Percentiles rank a stretch among this genome's conserved stretches.
These are phyloP conservation scores for Alternaria longipes DNA, from an alignment of 2,329 filamentous ascomycete genomes.

Conservation along the genomic window DNA sequence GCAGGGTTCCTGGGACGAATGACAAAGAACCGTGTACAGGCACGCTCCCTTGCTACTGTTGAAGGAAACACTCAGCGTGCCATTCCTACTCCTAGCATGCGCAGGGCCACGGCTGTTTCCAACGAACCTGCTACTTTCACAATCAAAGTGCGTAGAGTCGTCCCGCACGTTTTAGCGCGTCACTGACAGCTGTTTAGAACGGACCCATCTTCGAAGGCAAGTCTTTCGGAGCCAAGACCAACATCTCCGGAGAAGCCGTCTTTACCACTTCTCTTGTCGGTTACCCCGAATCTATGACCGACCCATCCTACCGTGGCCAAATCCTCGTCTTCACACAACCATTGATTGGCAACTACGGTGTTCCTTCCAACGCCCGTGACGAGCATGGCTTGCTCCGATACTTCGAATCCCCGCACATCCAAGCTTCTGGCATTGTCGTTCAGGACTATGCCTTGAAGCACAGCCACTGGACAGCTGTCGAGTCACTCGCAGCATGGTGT, in stretches of 20 bases:
- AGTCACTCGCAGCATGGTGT: slow-evolving; percentile 93
- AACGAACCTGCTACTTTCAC: slow-evolving; percentile 90
- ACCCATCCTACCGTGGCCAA: slow-evolving; percentile 79
- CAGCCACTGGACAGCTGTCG: slow-evolving; percentile 98
- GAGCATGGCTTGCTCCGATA: slow-evolving; percentile 92
- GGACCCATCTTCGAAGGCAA: slow-evolving; percentile 96
- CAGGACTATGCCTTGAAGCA: slow-evolving; percentile 93
- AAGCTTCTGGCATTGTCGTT: slow-evolving; percentile 94
- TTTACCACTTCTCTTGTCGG: slow-evolving; percentile 98
- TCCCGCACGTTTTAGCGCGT: slow-evolving; percentile 29
- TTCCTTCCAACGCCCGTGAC: slow-evolving; percentile 86
- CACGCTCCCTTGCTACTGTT: slow-evolving; percentile 70
- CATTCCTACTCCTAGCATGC: slow-evolving; percentile 65
- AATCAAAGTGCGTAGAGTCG: slow-evolving; percentile 73
- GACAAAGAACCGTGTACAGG: slow-evolving; percentile 55
- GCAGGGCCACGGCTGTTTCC: slow-evolving; percentile 72
- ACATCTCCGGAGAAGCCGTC: slow-evolving; percentile 97
- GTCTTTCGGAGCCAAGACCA: slow-evolving; percentile 94
- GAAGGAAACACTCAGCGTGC: slow-evolving; percentile 74
- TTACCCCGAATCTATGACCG: slow-evolving; percentile 88
- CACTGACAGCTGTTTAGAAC: slow-evolving; percentile 65
- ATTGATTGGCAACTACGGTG: slow-evolving; percentile 97
- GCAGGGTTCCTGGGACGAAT: slow-evolving; percentile 57
- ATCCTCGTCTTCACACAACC: slow-evolving; percentile 99
- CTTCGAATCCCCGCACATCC: slow-evolving; percentile 97